Evolutionary conservation across 176 grass and related monocot genomes (phyloP).

Genomic region (Carex scoparia): DNA sequence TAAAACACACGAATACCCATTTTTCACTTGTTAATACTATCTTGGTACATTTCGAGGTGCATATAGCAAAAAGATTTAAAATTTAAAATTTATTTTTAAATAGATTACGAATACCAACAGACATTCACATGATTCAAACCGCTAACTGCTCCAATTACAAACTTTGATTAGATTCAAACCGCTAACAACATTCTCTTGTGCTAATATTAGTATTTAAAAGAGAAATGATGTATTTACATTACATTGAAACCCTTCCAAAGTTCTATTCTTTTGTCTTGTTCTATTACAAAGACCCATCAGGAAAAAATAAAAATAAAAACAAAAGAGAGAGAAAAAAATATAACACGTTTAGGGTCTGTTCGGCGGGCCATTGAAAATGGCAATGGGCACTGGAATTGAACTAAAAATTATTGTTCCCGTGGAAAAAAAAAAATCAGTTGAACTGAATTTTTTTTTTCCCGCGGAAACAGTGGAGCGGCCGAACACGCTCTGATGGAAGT

Average conservation of each 20-base stretch:
- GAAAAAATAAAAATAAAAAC: background rate
- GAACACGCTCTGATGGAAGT: background rate
- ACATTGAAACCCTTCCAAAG: background rate
- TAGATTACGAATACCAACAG: background rate
- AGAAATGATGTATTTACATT: background rate
- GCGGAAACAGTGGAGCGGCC: too few species aligned
- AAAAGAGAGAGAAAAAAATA: background rate
- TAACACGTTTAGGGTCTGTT: background rate
- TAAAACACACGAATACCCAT: background rate
- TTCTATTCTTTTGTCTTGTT: background rate
- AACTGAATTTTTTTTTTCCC: too few species aligned
- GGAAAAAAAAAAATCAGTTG: too few species aligned
- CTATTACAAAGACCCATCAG: background rate
- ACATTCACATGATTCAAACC: conserved; percentile 22
- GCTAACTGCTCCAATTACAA: conserved; percentile 20
- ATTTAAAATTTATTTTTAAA: background rate
- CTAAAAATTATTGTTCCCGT: too few species aligned
- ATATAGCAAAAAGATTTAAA: background rate
- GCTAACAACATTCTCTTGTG: background rate
- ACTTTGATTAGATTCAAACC: conserved; percentile 1
- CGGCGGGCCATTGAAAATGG: too few species aligned
- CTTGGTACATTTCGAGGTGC: background rate
- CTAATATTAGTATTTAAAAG: background rate
- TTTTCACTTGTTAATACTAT: background rate
- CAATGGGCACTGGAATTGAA: too few species aligned